These are phyloP conservation scores for Saccharomyces hybrid DNA, from an alignment of 1,139 yeast genomes.

Conservation along the genomic window DNA sequence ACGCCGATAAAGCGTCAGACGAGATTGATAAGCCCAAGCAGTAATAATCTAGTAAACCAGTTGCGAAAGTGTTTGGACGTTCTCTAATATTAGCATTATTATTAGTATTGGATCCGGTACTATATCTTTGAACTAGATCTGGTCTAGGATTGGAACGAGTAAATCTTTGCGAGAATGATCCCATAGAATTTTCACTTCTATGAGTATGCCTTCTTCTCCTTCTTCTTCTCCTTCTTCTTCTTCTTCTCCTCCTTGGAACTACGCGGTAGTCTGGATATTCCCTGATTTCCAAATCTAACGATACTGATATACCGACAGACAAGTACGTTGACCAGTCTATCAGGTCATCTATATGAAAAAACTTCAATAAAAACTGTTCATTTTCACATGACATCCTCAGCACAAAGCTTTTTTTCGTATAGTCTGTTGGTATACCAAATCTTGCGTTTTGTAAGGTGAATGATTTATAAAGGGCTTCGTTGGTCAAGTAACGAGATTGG, in stretches of 20 bases:
- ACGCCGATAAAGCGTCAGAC: not conserved
- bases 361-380: constrained; percentile 58
- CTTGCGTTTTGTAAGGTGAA: constrained; percentile 65
- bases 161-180: not conserved
- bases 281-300: constrained; percentile 53
- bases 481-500: constrained; percentile 29
- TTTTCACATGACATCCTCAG: constrained; percentile 57
- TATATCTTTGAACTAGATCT: not conserved
- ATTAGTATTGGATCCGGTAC: not conserved
- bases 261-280: constrained; percentile 62
- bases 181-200: constrained; percentile 10
- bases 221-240: constrained; percentile 14
- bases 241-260: constrained; percentile 61
- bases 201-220: constrained; percentile 8
- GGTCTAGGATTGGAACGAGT: not conserved
- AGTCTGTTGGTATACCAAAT: constrained; percentile 64
- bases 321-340: constrained; percentile 59
- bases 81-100: not conserved
- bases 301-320: constrained; percentile 54
- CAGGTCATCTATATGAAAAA: constrained; percentile 48
- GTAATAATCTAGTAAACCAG: not conserved
- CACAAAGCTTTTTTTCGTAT: constrained; percentile 38
- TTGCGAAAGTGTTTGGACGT: not conserved
- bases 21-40: not conserved
- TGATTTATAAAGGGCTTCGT: constrained; percentile 40